Conservation (phyloP, 768 basidiomycete species). For the Lactifluus volemus region DNA sequence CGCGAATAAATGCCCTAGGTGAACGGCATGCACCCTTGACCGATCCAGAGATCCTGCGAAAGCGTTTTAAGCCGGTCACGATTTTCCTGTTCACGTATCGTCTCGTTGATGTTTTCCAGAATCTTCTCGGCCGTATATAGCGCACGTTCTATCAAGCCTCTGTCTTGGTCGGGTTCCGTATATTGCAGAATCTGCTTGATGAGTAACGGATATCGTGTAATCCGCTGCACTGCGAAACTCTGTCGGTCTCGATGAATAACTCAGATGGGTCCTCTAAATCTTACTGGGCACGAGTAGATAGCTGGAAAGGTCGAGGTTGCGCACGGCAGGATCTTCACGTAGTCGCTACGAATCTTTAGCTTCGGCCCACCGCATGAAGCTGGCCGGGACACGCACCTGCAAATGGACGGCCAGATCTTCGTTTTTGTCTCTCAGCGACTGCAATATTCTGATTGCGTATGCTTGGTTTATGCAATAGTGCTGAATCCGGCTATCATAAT, state of each 20-base stretch:
- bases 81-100: conserved; percentile 78
- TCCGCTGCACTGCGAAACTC: conserved; percentile 72
- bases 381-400: conserved; percentile 36
- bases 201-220: conserved; percentile 88
- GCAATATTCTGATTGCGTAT: conserved; percentile 66
- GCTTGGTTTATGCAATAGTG: conserved; percentile 88
- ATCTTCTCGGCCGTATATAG: conserved; percentile 62
- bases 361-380: background rate
- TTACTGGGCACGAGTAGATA: conserved; percentile 87
- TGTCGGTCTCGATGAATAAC: background rate
- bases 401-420: conserved; percentile 56
- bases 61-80: conserved; percentile 63
- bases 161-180: conserved; percentile 61
- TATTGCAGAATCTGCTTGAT: conserved; percentile 81
- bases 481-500: conserved; percentile 29
- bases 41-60: conserved; percentile 80
- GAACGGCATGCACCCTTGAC: conserved; percentile 53
- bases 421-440: conserved; percentile 61
- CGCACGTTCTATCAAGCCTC: conserved; percentile 42
- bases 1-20: background rate
- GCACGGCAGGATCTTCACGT: conserved; percentile 65
- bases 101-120: conserved; percentile 78
- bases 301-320: conserved; percentile 83
- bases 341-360: conserved; percentile 40
- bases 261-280: conserved; percentile 22